Percentiles rank a stretch among this genome's conserved stretches.
Conservation (phyloP, 176 grass and related monocot species). For the Aegilops sharonensis region DNA sequence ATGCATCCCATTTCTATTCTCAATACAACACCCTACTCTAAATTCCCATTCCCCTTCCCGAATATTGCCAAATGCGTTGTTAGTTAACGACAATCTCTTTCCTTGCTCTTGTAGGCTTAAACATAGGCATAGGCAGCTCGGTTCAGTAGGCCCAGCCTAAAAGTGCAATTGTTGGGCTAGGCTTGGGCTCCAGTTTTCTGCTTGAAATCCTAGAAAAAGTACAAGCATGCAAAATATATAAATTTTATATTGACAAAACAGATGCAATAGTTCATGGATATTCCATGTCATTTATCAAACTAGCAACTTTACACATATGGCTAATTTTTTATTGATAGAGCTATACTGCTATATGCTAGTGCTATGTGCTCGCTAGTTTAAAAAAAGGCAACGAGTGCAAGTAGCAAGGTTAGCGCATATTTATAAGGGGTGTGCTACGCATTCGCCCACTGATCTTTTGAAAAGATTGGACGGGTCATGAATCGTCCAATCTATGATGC, state of each 20-base stretch:
- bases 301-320: not conserved
- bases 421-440: not conserved
- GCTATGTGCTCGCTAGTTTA: not conserved
- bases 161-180: not conserved
- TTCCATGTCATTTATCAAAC: not conserved
- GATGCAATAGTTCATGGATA: not conserved
- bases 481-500: too few species aligned
- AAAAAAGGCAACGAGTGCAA: not conserved
- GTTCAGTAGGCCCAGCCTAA: not conserved
- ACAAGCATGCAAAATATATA: not conserved
- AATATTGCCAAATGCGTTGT: not conserved
- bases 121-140: not conserved
- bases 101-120: not conserved
- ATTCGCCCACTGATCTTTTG: too few species aligned
- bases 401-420: not conserved
- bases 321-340: not conserved
- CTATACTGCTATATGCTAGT: not conserved
- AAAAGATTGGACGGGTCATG: too few species aligned
- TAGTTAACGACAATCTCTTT: not conserved
- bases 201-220: not conserved
- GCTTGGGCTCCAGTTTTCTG: not conserved
- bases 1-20: not conserved
- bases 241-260: not conserved
- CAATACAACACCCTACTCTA: not conserved
- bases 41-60: not conserved